These are phyloP conservation scores for Phyllostachys edulis DNA, from an alignment of 176 grass and related monocot genomes.

Conservation along the genomic window DNA sequence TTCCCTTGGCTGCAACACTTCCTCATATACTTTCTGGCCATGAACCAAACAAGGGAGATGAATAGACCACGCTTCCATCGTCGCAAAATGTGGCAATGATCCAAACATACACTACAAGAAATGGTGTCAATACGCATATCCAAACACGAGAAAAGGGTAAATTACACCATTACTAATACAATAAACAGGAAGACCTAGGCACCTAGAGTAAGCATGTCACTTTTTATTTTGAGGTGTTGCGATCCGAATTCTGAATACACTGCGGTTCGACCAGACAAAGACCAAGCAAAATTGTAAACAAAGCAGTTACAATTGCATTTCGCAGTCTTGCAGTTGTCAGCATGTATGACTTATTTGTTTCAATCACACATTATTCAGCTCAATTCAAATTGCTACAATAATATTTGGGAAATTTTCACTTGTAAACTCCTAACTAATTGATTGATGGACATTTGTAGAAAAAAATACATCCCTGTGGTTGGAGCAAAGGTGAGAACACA, in stretches of 20 bases:
- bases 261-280: not conserved
- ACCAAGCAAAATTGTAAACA: not conserved
- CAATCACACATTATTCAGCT: not conserved
- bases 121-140: not conserved
- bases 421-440: slow-evolving; percentile 1
- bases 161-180: not conserved
- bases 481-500: slow-evolving; percentile 1
- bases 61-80: no score
- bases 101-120: no score
- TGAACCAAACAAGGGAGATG: no score
- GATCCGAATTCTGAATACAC: not conserved
- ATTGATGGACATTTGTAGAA: not conserved
- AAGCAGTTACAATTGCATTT: not conserved
- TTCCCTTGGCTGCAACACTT: no score
- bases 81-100: no score
- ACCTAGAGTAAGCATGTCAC: not conserved
- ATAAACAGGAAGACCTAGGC: not conserved
- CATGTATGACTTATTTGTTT: not conserved
- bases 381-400: not conserved
- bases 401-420: not conserved
- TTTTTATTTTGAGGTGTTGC: not conserved
- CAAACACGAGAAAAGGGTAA: not conserved
- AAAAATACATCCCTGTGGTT: not conserved
- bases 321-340: not conserved
- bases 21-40: no score